Conservation (phyloP, 2,329 filamentous ascomycete genomes). For the Mycocentrospora acerina region DNA sequence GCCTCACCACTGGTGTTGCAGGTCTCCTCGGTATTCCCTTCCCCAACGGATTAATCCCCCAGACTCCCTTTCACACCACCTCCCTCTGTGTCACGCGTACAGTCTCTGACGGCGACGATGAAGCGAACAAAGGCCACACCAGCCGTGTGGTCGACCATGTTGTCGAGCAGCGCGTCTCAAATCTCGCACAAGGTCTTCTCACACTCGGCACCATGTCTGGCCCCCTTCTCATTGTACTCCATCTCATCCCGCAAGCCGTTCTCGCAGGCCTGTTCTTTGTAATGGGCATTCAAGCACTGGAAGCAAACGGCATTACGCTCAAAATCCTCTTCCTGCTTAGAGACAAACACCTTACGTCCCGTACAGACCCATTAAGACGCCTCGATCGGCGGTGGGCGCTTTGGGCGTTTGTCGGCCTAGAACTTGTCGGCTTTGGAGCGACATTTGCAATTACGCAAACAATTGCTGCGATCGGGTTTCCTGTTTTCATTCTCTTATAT, state of each 20-base stretch:
- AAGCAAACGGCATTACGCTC: conserved; percentile 55
- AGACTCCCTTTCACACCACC: conserved; percentile 62
- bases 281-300: conserved; percentile 55
- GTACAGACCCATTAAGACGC: conserved; percentile 49
- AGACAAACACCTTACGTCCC: conserved; percentile 52
- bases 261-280: conserved; percentile 61
- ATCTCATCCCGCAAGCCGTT: conserved; percentile 57
- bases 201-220: conserved; percentile 60
- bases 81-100: conserved; percentile 48
- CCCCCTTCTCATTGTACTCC: conserved; percentile 54
- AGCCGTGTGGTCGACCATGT: conserved; percentile 49
- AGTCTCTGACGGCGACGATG: conserved; percentile 44
- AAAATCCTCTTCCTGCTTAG: conserved; percentile 53
- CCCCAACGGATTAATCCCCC: conserved; percentile 61
- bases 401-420: conserved; percentile 53
- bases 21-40: conserved; percentile 60
- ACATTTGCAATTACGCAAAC: conserved; percentile 62
- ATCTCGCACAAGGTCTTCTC: conserved; percentile 57
- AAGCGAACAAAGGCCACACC: conserved; percentile 46
- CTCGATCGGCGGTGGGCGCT: conserved; percentile 50
- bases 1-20: conserved; percentile 56
- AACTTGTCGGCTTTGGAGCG: conserved; percentile 54
- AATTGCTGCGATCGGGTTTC: conserved; percentile 61
- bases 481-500: conserved; percentile 57
- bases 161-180: conserved; percentile 58